Conservation (phyloP, 2,329 filamentous ascomycete genomes). For the Cladosporium sp. region DNA sequence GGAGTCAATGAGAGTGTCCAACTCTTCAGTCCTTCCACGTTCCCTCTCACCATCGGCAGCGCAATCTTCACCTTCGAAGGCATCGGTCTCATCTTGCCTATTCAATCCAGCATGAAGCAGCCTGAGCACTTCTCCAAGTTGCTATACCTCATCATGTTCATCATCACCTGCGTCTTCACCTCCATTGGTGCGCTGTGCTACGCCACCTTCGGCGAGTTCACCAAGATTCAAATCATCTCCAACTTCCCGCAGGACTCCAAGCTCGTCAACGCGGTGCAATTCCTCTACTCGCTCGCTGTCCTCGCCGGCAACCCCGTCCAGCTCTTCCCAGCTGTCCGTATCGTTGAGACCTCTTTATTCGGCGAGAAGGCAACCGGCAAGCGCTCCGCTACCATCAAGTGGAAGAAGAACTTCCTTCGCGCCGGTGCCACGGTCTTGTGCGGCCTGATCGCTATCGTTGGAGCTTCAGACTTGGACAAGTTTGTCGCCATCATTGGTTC, state of each 20-base stretch:
- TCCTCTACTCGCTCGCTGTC: constrained; percentile 71
- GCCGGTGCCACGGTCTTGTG: constrained; percentile 59
- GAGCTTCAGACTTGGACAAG: constrained; percentile 69
- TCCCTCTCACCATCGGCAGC: constrained; percentile 70
- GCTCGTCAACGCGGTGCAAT: constrained; percentile 74
- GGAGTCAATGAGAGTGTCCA: constrained; percentile 63
- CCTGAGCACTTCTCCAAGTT: constrained; percentile 67
- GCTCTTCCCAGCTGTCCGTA: constrained; percentile 71
- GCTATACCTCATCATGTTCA: constrained; percentile 67
- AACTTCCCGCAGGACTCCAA: constrained; percentile 71
- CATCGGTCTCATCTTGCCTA: constrained; percentile 73
- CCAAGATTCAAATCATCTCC: constrained; percentile 72
- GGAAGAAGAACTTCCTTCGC: constrained; percentile 73
- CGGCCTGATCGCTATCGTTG: constrained; percentile 61
- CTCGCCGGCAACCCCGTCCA: constrained; percentile 74
- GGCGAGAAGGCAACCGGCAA: constrained; percentile 66
- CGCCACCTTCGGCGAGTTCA: constrained; percentile 68
- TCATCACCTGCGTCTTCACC: constrained; percentile 72
- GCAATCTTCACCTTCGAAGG: constrained; percentile 79
- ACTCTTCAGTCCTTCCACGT: constrained; percentile 68
- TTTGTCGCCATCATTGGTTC: constrained; percentile 74
- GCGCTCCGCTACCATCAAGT: constrained; percentile 64
- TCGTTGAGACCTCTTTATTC: constrained; percentile 68
- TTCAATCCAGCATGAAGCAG: constrained; percentile 72
- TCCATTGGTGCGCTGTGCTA: constrained; percentile 73